Base-by-base conservation (phyloP, 768 basidiomycete genomes). In the Hypsizygus marmoreus region DNA sequence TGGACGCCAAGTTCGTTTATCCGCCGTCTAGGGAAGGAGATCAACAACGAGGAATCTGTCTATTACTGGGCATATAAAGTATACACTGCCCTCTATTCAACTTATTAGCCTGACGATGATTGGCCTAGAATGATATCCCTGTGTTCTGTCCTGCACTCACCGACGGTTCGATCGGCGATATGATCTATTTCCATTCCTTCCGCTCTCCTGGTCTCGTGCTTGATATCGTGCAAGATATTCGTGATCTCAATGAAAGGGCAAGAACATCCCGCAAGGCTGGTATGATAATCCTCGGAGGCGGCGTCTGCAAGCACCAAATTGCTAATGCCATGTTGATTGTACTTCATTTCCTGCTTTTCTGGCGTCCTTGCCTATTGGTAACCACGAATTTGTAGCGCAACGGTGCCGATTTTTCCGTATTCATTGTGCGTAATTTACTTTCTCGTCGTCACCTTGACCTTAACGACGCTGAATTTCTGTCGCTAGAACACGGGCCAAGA, bases 21-120 rank as follows among this genome's bases (percentile, higher is more conserved):
- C 56, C 80, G 77, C 20, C 73, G 97, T 43, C 72, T 99, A n/a
- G 97, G 97, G 22, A 94, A 94, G 65, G 97, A 98, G 68, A 98
- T 99, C 49, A 76, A 97, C 64, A 84, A 97, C 63, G 97, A 97
- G 70, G 89, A 94, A 59, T 95, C 93, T 49, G 91, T 98, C 46
- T 97, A 98, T 62, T 97, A 98, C 63, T 99, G 97, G 97, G 95
- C 95, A 29, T 97, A 93, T 64, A 98, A 97, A 82, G 97, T 95
- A 69, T 69, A 59, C 40, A 56, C 50, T 23, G 33, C 44, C 24
- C 29, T 56, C 57, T 61, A 41, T 47, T 37, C 45, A 19, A 16
- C 28, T 37, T 36, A 32, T 41, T 29, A 14, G 37, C 40, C 56
- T 51, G 40, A 57, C n/a, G 49, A 45, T n/a, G 29, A 47, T 51